These are phyloP conservation scores for Ormosia emarginata DNA, from an alignment of 306 rosid genomes.

Conservation along the genomic window DNA sequence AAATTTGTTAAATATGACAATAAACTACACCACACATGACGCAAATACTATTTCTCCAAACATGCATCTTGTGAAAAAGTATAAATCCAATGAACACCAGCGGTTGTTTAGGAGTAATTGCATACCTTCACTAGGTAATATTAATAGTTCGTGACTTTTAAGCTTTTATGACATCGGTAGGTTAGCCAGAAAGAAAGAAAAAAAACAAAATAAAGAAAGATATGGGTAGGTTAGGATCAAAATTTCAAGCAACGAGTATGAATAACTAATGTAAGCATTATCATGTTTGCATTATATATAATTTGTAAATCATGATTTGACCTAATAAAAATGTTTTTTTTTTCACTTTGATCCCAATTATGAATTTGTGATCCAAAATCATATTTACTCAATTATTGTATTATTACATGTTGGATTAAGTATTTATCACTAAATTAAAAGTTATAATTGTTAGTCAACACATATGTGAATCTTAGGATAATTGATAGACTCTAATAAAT, in stretches of 20 bases:
- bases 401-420: no score
- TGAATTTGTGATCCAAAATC: no score
- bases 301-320: background rate
- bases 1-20: background rate
- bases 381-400: no score
- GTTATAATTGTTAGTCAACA: no score
- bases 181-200: background rate
- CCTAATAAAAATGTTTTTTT: background rate
- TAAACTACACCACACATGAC: background rate
- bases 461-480: no score
- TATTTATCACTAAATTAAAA: no score
- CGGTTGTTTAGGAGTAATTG: slow-evolving; percentile 16
- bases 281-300: background rate
- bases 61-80: slow-evolving; percentile 6
- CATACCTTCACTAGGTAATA: background rate
- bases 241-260: background rate
- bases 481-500: no score
- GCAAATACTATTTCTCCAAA: background rate
- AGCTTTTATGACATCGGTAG: background rate
- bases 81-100: slow-evolving; percentile 3
- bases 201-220: no score
- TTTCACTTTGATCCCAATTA: no score
- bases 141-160: slow-evolving; percentile 8
- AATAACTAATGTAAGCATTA: background rate
- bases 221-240: background rate